Percentiles rank a stretch among this genome's conserved stretches.
Evolutionary conservation across 139 green algal species (phyloP).

Genomic region (Micractinium sp.): DNA sequence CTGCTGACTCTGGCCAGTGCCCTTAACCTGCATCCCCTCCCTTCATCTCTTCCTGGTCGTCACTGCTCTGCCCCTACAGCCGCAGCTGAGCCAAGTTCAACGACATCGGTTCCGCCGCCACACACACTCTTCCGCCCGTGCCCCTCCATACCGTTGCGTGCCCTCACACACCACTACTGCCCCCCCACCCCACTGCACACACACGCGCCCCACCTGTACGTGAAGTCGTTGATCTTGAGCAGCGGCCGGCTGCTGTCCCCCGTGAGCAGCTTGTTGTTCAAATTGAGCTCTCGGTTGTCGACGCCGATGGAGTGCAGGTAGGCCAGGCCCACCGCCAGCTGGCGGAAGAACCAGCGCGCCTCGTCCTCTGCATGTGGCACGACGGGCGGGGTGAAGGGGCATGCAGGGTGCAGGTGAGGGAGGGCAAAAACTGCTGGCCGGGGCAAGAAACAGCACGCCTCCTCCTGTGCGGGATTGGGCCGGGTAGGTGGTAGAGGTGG

Average conservation of each 20-base stretch:
- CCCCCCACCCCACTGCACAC: neutral
- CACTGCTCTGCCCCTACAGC: neutral
- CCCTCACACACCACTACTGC: neutral
- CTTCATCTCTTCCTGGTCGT: neutral
- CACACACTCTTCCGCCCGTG: too few species aligned
- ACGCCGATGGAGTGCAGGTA: conserved; percentile 74
- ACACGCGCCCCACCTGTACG: conserved; percentile 39
- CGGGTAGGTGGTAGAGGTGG: neutral
- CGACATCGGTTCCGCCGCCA: too few species aligned
- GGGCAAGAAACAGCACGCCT: too few species aligned
- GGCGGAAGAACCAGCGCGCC: conserved; percentile 88
- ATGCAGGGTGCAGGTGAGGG: too few species aligned
- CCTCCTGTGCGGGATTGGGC: too few species aligned
- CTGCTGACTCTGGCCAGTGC: neutral
- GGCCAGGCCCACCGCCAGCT: conserved; percentile 74
- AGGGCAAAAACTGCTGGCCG: too few species aligned
- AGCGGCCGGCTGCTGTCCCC: conserved; percentile 37
- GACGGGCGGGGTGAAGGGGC: too few species aligned
- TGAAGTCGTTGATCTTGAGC: conserved; percentile 45
- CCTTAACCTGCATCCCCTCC: neutral
- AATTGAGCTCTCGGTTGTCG: conserved; percentile 83
- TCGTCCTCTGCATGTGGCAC: conserved; percentile 60
- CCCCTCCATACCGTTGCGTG: too few species aligned
- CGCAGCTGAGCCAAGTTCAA: too few species aligned
- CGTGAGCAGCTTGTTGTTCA: conserved; percentile 89